phyloP scores from a whole-genome alignment of 2,329 filamentous ascomycete species.

The Cryphonectria carpinicola region DNA sequence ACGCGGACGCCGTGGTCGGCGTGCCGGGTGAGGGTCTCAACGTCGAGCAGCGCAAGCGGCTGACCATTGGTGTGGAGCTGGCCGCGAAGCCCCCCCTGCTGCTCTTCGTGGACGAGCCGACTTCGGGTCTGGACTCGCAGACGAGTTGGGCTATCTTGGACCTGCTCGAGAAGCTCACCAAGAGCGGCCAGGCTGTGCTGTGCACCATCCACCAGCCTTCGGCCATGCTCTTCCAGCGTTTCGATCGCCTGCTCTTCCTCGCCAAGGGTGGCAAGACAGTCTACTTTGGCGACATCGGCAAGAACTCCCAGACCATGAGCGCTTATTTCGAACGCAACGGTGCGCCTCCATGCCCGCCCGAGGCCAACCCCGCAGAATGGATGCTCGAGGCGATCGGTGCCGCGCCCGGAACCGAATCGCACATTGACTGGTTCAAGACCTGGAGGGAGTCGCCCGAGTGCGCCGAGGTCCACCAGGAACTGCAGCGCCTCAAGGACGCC shows the following conservation, averaged over 20 bases:
- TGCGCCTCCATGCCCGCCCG: slow-evolving; percentile 63
- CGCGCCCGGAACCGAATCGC: slow-evolving; percentile 64
- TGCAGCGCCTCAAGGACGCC: slow-evolving; percentile 57
- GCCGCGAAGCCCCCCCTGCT: slow-evolving; percentile 87
- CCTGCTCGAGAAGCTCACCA: slow-evolving; percentile 82
- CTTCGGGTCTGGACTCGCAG: slow-evolving; percentile 86
- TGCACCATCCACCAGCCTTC: slow-evolving; percentile 94
- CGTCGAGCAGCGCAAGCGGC: slow-evolving; percentile 34
- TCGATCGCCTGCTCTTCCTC: slow-evolving; percentile 77
- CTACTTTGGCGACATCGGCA: slow-evolving; percentile 78
- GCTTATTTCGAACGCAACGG: slow-evolving; percentile 78
- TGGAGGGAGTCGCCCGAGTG: slow-evolving; percentile 66
- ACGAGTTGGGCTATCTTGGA: slow-evolving; percentile 89
- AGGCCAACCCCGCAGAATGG: slow-evolving; percentile 82
- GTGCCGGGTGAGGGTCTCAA: slow-evolving; percentile 66
- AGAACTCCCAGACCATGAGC: slow-evolving; percentile 69
- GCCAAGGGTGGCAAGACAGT: slow-evolving; percentile 73
- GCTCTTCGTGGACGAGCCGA: slow-evolving; percentile 89
- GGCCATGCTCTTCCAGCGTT: slow-evolving; percentile 87
- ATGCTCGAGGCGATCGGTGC: slow-evolving; percentile 69
- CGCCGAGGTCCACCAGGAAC: slow-evolving; percentile 57
- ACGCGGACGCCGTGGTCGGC: slow-evolving; percentile 70
- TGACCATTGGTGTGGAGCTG: slow-evolving; percentile 79
- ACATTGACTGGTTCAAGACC: slow-evolving; percentile 67
- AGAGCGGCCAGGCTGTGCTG: slow-evolving; percentile 86